Conservation (phyloP, 1,284 basidiomycete species). For the Papiliotrema fonsecae region DNA sequence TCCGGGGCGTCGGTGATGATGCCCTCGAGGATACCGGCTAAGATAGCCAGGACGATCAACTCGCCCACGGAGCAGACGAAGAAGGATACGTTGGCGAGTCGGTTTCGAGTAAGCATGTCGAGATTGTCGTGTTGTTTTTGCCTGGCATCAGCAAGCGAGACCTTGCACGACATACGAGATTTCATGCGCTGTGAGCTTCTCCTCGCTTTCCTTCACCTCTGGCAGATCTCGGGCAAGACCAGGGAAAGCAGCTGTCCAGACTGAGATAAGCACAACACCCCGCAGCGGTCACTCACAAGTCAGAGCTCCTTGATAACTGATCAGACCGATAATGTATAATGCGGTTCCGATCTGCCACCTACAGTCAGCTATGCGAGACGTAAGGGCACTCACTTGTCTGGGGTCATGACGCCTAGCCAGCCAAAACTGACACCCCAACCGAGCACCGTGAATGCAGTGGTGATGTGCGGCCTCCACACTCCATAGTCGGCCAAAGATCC, state of each 20-base stretch:
- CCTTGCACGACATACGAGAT: slow-evolving; percentile 39
- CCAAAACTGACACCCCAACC: slow-evolving; percentile 76
- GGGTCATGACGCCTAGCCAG: slow-evolving; percentile 55
- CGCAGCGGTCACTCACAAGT: slow-evolving; percentile 40
- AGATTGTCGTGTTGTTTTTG: slow-evolving; percentile 56
- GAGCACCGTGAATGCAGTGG: slow-evolving; percentile 64
- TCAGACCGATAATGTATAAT: slow-evolving; percentile 75
- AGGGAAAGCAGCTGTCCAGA: slow-evolving; percentile 77
- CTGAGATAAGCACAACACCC: slow-evolving; percentile 31
- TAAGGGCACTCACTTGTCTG: slow-evolving; percentile 34
- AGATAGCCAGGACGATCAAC: slow-evolving; percentile 64
- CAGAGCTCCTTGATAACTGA: slow-evolving; percentile 71
- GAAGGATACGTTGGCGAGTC: slow-evolving; percentile 75
- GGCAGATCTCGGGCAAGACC: slow-evolving; percentile 73
- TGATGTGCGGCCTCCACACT: slow-evolving; percentile 68
- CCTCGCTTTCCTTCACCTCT: slow-evolving; percentile 58
- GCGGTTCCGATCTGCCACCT: slow-evolving; percentile 72
- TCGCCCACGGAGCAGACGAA: slow-evolving; percentile 67
- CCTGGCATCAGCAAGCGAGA: slow-evolving; percentile 43
- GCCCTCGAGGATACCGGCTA: slow-evolving; percentile 71
- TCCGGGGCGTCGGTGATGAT: slow-evolving; percentile 64
- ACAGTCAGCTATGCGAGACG: slow-evolving; percentile 9
- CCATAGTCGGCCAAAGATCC: slow-evolving; percentile 60
- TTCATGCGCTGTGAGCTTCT: slow-evolving; percentile 59
- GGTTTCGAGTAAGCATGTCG: slow-evolving; percentile 66